Evolutionary conservation across 352 stramenopile species (phyloP).

Genomic region (Plasmopara muralis): DNA sequence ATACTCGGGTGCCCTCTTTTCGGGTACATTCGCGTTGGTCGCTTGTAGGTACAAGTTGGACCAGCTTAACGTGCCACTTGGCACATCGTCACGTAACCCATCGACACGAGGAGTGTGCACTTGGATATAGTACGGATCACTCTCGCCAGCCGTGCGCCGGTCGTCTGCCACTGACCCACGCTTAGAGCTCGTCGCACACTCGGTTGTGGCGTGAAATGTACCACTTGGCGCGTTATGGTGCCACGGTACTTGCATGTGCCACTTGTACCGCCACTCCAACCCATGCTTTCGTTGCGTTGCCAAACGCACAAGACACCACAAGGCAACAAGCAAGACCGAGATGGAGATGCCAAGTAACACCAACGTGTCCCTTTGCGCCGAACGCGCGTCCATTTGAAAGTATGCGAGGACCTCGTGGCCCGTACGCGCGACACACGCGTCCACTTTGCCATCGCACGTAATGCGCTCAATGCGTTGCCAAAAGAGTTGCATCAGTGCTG

Average conservation of each 20-base stretch:
- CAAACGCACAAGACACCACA: conserved; percentile 25
- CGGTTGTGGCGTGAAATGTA: conserved; percentile 3
- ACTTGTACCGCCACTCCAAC: conserved; percentile 29
- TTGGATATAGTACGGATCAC: conserved; percentile 29
- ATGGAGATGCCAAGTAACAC: conserved; percentile 35
- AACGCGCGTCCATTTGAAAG: conserved; percentile 38
- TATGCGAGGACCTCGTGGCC: conserved; percentile 38
- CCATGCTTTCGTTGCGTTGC: conserved; percentile 19
- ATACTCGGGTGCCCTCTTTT: conserved; percentile 3
- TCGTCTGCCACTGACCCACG: conserved; percentile 1
- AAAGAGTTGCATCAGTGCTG: conserved; percentile 43
- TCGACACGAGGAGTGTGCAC: conserved; percentile 26
- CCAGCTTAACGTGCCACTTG: conserved; percentile 24
- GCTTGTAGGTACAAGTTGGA: conserved; percentile 23
- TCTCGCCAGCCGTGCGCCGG: neutral
- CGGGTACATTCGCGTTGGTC: neutral
- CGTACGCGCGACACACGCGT: conserved; percentile 29
- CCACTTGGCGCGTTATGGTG: conserved; percentile 1
- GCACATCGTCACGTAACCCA: conserved; percentile 10
- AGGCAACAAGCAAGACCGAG: conserved; percentile 28
- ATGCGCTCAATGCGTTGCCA: conserved; percentile 35
- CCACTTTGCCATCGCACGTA: conserved; percentile 23
- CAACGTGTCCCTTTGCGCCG: conserved; percentile 26
- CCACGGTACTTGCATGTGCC: conserved; percentile 16
- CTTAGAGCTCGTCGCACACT: neutral